Evolutionary conservation across 1,284 basidiomycete species (phyloP).

Genomic region (Schizopora paradoxa): DNA sequence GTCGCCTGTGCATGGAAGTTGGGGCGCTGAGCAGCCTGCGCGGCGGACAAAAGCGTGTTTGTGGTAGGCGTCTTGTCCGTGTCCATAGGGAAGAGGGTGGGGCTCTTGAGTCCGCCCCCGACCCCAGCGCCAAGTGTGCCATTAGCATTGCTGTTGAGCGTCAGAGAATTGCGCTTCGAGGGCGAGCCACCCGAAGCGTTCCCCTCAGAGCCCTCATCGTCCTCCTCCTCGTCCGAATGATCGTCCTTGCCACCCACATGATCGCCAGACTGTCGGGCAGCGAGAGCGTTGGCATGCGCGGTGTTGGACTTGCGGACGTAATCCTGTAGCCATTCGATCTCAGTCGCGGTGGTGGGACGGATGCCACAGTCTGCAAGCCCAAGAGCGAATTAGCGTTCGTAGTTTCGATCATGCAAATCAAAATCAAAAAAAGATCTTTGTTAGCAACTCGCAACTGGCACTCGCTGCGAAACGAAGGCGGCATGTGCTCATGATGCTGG

Average conservation of each 20-base stretch:
- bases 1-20: constrained; percentile 62
- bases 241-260: constrained; percentile 45
- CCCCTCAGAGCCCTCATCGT: constrained; percentile 65
- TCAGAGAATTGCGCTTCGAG: constrained; percentile 71
- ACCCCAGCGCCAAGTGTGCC: too few relatives aligned
- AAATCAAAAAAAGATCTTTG: too few relatives aligned
- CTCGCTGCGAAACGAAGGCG: too few relatives aligned
- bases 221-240: constrained; percentile 75
- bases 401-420: too few relatives aligned
- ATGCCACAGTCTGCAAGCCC: constrained; percentile 73
- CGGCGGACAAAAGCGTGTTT: constrained; percentile 67
- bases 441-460: too few relatives aligned
- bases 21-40: constrained; percentile 60
- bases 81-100: constrained; percentile 51
- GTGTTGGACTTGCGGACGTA: constrained; percentile 87
- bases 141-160: constrained; percentile 52
- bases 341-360: constrained; percentile 78
- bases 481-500: too few relatives aligned
- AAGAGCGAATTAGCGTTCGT: too few relatives aligned
- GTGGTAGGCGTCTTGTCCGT: constrained; percentile 81
- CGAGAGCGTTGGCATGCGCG: constrained; percentile 62
- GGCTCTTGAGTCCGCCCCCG: constrained; percentile 60
- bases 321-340: constrained; percentile 86
- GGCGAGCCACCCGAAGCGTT: constrained; percentile 54
- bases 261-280: constrained; percentile 55